Conservation (phyloP, 1,139 yeast genomes). For the Kodamaea anthophila region DNA sequence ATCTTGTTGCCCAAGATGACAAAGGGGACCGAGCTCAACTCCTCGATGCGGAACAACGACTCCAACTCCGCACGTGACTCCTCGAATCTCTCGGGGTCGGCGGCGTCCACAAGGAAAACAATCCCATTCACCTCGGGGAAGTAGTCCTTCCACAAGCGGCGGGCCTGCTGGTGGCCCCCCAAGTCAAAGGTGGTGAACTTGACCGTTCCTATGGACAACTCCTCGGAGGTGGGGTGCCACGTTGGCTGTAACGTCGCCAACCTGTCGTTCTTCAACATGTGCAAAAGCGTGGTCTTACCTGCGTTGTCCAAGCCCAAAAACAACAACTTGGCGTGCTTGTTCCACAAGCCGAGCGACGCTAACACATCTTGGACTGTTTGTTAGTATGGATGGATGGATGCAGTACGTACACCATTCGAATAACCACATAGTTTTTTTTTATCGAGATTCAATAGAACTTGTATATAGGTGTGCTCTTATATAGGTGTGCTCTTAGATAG, state of each 20-base stretch:
- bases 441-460: too few relatives aligned
- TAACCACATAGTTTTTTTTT: conserved; percentile 33
- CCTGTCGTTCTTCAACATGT: conserved; percentile 96
- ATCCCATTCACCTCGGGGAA: conserved; percentile 99
- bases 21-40: conserved; percentile 83
- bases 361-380: conserved; percentile 77
- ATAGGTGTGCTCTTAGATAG: neutral
- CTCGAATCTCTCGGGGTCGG: conserved; percentile 90
- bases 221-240: conserved; percentile 97
- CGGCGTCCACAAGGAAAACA: conserved; percentile 94
- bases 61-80: conserved; percentile 95
- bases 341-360: conserved; percentile 92
- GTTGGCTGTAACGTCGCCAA: conserved; percentile 97
- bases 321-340: conserved; percentile 93
- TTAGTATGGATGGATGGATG: conserved; percentile 13
- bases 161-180: conserved; percentile 98
- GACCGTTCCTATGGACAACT: conserved; percentile 91
- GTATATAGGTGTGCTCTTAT: neutral
- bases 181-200: conserved; percentile 96
- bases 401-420: conserved; percentile 40
- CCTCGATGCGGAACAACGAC: conserved; percentile 87
- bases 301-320: conserved; percentile 97
- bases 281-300: conserved; percentile 94
- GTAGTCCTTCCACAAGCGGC: conserved; percentile 98
- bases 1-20: conserved; percentile 93